These are phyloP conservation scores for Phytophthora sp. DNA, from an alignment of 352 stramenopile genomes.

Conservation along the genomic window DNA sequence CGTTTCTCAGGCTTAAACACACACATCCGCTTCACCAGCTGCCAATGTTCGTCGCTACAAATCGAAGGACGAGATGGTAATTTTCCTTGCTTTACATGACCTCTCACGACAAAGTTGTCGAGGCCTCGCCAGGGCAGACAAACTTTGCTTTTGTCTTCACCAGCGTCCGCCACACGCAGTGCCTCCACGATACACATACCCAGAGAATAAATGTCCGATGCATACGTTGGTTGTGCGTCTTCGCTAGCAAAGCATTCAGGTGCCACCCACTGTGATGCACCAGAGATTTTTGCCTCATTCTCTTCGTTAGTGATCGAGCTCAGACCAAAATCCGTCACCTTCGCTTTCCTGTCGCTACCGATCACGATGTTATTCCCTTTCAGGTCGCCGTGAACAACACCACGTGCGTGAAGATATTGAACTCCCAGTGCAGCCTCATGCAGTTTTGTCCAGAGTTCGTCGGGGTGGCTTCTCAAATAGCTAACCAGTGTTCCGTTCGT, in stretches of 20 bases:
- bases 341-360: constrained; percentile 12
- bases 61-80: neutral
- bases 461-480: neutral
- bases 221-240: neutral
- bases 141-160: neutral
- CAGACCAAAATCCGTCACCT: constrained; percentile 21
- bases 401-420: neutral
- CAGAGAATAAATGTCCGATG: neutral
- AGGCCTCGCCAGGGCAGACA: neutral
- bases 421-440: neutral
- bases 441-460: neutral
- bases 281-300: neutral
- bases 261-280: neutral
- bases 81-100: neutral
- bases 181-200: constrained; percentile 7
- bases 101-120: neutral
- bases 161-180: neutral
- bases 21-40: neutral
- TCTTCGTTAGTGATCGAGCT: neutral
- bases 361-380: constrained; percentile 19
- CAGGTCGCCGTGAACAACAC: constrained; percentile 1
- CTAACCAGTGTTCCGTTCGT: constrained; percentile 9
- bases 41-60: neutral
- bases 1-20: neutral
- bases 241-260: neutral